phyloP scores from a whole-genome alignment of 2,329 filamentous ascomycete species.

The Sporothrix schenckii region DNA sequence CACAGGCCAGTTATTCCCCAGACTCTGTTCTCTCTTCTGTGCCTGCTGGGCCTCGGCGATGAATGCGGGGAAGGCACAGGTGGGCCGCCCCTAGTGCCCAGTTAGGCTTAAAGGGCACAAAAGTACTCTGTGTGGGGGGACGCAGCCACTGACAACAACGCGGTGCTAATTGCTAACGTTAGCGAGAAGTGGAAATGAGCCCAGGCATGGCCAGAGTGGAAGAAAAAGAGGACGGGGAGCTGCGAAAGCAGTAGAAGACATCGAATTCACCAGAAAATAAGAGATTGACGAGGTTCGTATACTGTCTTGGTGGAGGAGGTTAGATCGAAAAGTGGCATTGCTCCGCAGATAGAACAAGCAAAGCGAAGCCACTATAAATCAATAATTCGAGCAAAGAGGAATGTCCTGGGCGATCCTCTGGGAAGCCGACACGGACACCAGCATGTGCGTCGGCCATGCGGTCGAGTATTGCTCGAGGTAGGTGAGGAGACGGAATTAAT shows the following conservation, averaged over 20 bases:
- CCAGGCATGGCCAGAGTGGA: neutral
- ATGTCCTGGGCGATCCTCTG: slow-evolving; percentile 6
- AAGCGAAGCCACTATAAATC: slow-evolving; percentile 11
- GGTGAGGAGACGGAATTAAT: neutral
- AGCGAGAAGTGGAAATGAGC: too few relatives aligned
- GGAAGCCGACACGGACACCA: neutral
- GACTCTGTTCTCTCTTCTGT: neutral
- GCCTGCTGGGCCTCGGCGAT: slow-evolving; percentile 23
- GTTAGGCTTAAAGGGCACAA: neutral
- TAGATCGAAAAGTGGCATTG: neutral
- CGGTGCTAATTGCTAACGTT: too few relatives aligned
- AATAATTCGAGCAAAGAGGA: slow-evolving; percentile 13
- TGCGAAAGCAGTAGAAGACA: neutral
- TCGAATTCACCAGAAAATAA: neutral
- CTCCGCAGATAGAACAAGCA: neutral
- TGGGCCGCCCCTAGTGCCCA: slow-evolving; percentile 17
- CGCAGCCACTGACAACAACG: too few relatives aligned
- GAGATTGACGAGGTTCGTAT: neutral
- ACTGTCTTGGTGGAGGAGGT: neutral
- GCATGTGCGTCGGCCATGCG: slow-evolving; percentile 11
- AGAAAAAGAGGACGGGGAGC: neutral
- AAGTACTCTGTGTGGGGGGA: neutral
- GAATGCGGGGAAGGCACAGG: slow-evolving; percentile 22
- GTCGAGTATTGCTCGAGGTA: neutral
- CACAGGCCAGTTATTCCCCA: slow-evolving; percentile 22